Evolutionary conservation across 2,329 filamentous ascomycete genomes (phyloP).

Genomic region (Dothistroma pini): DNA sequence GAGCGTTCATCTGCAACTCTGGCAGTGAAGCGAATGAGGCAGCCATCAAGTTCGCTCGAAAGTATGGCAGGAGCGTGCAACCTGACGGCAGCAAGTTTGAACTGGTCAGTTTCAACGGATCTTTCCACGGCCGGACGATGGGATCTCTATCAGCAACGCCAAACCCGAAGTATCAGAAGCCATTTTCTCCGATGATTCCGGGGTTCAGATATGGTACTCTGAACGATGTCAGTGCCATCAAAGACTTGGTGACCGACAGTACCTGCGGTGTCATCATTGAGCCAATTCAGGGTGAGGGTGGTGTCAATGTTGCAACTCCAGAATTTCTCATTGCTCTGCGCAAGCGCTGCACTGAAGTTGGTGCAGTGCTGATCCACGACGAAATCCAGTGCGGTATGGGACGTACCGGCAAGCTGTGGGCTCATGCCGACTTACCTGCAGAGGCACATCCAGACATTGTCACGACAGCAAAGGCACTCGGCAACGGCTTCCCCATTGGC

Average conservation of each 20-base stretch:
- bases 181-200: conserved; percentile 92
- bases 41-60: conserved; percentile 93
- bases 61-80: conserved; percentile 65
- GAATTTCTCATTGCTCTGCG: conserved; percentile 85
- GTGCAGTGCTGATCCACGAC: conserved; percentile 86
- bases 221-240: conserved; percentile 73
- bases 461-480: conserved; percentile 91
- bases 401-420: conserved; percentile 87
- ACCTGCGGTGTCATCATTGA: conserved; percentile 96
- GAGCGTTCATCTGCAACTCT: conserved; percentile 93
- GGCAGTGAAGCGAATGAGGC: conserved; percentile 97
- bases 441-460: conserved; percentile 90
- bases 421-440: conserved; percentile 68
- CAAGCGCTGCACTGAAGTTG: conserved; percentile 77
- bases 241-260: conserved; percentile 71
- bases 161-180: conserved; percentile 95
- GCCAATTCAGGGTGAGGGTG: conserved; percentile 96
- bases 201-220: conserved; percentile 83
- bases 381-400: conserved; percentile 95
- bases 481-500: conserved; percentile 93
- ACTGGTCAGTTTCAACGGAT: conserved; percentile 83
- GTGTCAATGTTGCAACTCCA: conserved; percentile 76
- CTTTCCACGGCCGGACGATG: conserved; percentile 97
- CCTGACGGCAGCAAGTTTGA: conserved; percentile 62
- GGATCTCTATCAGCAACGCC: conserved; percentile 91